Base-by-base conservation (phyloP, 176 grass and related monocot genomes). In the Ensete ventricosum region DNA sequence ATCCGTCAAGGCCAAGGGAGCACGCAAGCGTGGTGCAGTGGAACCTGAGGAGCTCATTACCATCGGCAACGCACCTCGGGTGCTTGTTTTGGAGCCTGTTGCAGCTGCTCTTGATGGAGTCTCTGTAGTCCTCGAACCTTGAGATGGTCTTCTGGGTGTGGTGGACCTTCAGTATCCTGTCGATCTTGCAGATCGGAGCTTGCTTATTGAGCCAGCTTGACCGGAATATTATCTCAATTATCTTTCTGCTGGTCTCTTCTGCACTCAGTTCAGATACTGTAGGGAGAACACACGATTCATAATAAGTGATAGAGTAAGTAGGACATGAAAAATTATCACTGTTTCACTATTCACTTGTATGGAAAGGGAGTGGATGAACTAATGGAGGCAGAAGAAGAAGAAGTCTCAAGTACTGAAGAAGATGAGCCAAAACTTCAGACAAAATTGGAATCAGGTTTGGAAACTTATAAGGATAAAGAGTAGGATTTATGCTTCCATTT, bases 211-310 rank as follows among this genome's bases (percentile, higher is more conserved):
- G 64, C 91, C 96, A 99, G 84, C 91, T 99, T 9, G 96, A 95
- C 54, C 87, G 84, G 78, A 99, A 99, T 76, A 99, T 99, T 77
- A 99, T 91, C 77, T 99, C 91, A 59, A 99, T 88, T 22, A 99
- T 89, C 69, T 99, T 99, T 88, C 86, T 81, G 81, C 96, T 89
- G 0, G 84, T 91, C 79, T 99, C 96, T 1, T 89, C 83, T 0
- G 76, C 54, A 0, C 78, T 91, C 19, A 99, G 79, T 88, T 99
- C 88, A n/a, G 86, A 91, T 65, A 95, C 96, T 98, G 78, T 25
- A 17, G 43, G 20, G 29, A 70, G 67, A 70, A 12, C 50, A 50
- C 64, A 67, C 21, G 5, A 20, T 60, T 21, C 57, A 19, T 19
- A 16, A 22, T 43, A 12, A 34, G 11, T 29, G 27, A 29, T 29